phyloP scores from a whole-genome alignment of 192 early-diverging fungal genomes.

The Coemansia sp. region DNA sequence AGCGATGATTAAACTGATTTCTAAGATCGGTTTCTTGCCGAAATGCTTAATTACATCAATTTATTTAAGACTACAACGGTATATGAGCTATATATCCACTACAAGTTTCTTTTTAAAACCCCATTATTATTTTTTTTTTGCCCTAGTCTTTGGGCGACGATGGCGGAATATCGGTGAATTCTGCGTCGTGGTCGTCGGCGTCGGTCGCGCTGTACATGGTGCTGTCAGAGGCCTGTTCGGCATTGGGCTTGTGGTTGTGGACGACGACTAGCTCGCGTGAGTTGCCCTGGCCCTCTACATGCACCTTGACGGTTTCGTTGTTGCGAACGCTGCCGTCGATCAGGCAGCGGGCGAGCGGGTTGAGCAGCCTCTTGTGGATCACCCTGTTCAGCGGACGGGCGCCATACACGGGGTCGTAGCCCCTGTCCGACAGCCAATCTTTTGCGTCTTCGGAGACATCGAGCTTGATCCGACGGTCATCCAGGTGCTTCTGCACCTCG shows the following conservation, averaged over 20 bases:
- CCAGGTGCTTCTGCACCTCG: conserved; percentile 60
- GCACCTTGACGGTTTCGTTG: conserved; percentile 54
- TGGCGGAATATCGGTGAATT: conserved; percentile 28
- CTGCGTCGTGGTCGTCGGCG: conserved; percentile 13
- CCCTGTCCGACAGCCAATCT: conserved; percentile 61
- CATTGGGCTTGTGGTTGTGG: conserved; percentile 29
- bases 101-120: not conserved
- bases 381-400: conserved; percentile 67
- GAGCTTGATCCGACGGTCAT: conserved; percentile 58
- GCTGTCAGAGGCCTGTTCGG: not conserved
- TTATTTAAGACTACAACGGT: conserved; percentile 9
- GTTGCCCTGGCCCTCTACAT: conserved; percentile 27
- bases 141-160: not conserved
- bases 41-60: not conserved
- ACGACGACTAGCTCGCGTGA: conserved; percentile 24
- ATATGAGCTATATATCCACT: not conserved
- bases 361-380: conserved; percentile 60
- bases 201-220: not conserved
- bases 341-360: conserved; percentile 55
- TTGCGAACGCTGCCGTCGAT: conserved; percentile 65
- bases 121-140: not conserved
- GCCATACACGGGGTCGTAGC: conserved; percentile 69
- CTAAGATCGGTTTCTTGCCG: not conserved
- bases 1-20: conserved; percentile 6
- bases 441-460: conserved; percentile 57